Percentiles rank a stretch among this genome's conserved stretches.
phyloP scores from a whole-genome alignment of 2,329 filamentous ascomycete species.

The Pseudogymnoascus sp. region DNA sequence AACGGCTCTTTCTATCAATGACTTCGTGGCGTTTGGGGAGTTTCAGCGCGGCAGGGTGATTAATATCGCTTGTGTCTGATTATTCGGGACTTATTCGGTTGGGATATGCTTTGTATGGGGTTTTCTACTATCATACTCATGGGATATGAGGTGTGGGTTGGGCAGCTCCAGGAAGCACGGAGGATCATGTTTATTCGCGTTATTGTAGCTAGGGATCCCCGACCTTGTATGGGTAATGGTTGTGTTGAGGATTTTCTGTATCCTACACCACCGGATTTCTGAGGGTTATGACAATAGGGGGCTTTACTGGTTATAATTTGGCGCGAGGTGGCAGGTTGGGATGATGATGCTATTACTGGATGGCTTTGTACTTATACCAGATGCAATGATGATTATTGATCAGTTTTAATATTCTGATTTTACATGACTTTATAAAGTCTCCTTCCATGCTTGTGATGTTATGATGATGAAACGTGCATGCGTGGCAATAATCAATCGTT shows the following conservation, averaged over 20 bases:
- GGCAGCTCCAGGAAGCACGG: slow-evolving; percentile 5
- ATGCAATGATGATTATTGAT: slow-evolving; percentile 10
- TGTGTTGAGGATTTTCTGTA: slow-evolving; percentile 5
- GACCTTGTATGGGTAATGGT: slow-evolving; percentile 8
- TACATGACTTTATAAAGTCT: background rate
- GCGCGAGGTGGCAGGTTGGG: slow-evolving; percentile 6
- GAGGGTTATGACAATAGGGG: slow-evolving; percentile 9
- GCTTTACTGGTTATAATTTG: slow-evolving; percentile 10
- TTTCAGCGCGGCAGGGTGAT: slow-evolving; percentile 6
- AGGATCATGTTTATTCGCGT: slow-evolving; percentile 6
- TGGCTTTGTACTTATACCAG: slow-evolving; percentile 10
- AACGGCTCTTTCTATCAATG: slow-evolving; percentile 3
- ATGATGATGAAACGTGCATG: background rate
- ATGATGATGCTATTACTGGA: slow-evolving; percentile 9
- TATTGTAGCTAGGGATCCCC: slow-evolving; percentile 8
- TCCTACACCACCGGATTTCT: slow-evolving; percentile 2
- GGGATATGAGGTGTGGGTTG: slow-evolving; percentile 5
- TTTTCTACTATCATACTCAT: slow-evolving; percentile 7
- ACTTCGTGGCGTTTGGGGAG: slow-evolving; percentile 7
- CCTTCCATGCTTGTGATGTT: background rate
- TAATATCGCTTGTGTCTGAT: slow-evolving; percentile 6
- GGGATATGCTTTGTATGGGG: slow-evolving; percentile 5
- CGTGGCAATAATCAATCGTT: too few relatives aligned
- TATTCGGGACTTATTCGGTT: slow-evolving; percentile 2
- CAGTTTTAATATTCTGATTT: slow-evolving; percentile 2